These are phyloP conservation scores for Ajuga chamaepitys DNA, from an alignment of 257 asterid species.

Conservation along the genomic window DNA sequence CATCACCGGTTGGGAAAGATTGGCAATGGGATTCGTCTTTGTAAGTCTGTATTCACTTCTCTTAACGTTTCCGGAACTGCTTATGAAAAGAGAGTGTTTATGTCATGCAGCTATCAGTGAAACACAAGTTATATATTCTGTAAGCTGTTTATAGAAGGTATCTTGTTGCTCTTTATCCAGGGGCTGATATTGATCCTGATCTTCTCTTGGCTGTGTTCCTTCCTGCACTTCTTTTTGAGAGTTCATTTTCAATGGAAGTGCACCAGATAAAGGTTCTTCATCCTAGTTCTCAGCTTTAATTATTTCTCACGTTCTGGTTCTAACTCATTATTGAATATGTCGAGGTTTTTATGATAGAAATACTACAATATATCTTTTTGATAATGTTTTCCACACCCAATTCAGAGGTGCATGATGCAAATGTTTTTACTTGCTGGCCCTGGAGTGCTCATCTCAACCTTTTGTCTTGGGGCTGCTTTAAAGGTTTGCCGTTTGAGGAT, in stretches of 20 bases:
- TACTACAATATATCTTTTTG: slow-evolving; percentile 1
- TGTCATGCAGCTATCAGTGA: neutral
- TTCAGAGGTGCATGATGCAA: slow-evolving; percentile 84
- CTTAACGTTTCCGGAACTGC: neutral
- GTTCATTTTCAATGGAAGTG: slow-evolving; percentile 90
- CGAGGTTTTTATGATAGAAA: neutral
- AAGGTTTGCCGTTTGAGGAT: slow-evolving; percentile 68
- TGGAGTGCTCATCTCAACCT: slow-evolving; percentile 90
- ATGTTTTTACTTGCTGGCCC: slow-evolving; percentile 96
- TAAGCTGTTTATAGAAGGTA: slow-evolving; percentile 10
- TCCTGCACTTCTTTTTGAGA: slow-evolving; percentile 97
- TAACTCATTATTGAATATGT: neutral
- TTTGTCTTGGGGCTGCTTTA: slow-evolving; percentile 70
- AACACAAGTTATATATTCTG: neutral
- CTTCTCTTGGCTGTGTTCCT: slow-evolving; percentile 96
- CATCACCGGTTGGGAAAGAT: slow-evolving; percentile 68
- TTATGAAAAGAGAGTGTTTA: too few species aligned
- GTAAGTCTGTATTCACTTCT: slow-evolving; percentile 41
- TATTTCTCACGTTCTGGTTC: too few species aligned
- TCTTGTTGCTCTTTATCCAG: slow-evolving; percentile 26
- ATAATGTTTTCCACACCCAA: neutral
- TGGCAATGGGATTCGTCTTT: slow-evolving; percentile 84
- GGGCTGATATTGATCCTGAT: slow-evolving; percentile 92
- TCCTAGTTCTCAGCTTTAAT: neutral
- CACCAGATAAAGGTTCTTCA: slow-evolving; percentile 91